A percentile compares a stretch with the other conserved stretches of the same genome.
Conservation (phyloP, 345 rosid genomes). For the Schrenkiella parvula region DNA sequence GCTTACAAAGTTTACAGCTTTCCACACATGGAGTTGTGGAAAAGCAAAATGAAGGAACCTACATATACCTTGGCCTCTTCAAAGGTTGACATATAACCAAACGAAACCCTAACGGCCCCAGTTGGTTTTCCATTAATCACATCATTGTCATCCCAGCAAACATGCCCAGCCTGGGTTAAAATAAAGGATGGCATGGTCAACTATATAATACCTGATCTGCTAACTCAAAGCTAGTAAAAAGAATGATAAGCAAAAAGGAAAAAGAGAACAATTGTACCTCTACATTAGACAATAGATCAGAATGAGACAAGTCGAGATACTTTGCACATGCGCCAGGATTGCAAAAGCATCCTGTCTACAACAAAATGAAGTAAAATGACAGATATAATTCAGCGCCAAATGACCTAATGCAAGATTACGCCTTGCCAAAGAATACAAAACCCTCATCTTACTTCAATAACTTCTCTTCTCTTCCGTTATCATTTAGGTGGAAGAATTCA, state of each 20-base stretch:
- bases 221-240: background rate
- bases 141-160: slow-evolving; percentile 97
- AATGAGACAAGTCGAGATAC: slow-evolving; percentile 81
- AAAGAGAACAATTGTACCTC: slow-evolving; percentile 47
- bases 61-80: slow-evolving; percentile 79
- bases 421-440: slow-evolving; percentile 1
- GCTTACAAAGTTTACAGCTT: background rate
- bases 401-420: background rate
- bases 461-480: background rate
- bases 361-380: slow-evolving; percentile 31
- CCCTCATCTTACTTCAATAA: background rate
- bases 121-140: slow-evolving; percentile 80
- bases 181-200: slow-evolving; percentile 6
- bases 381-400: slow-evolving; percentile 8
- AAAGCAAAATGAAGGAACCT: background rate
- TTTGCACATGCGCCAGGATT: slow-evolving; percentile 99
- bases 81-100: slow-evolving; percentile 96
- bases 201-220: background rate
- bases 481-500: background rate
- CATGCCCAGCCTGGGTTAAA: slow-evolving; percentile 75
- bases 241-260: background rate
- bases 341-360: slow-evolving; percentile 99
- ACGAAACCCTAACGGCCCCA: slow-evolving; percentile 89
- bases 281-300: slow-evolving; percentile 72
- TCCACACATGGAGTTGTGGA: background rate